Percentiles rank a stretch among this genome's conserved stretches.
Conservation (phyloP, 164 flowering plant species). For the Stephania cephalantha region DNA sequence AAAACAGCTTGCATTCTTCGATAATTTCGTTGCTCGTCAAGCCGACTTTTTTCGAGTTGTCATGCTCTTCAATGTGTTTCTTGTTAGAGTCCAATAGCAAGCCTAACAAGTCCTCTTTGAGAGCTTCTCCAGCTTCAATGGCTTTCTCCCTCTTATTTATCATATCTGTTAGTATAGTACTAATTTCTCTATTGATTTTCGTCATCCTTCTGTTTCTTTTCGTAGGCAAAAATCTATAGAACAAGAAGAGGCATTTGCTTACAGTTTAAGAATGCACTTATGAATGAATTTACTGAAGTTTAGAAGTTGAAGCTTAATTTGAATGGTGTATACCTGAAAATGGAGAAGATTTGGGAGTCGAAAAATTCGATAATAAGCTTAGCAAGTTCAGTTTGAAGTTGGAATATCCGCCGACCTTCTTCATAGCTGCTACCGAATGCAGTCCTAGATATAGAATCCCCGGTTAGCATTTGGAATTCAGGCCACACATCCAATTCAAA, state of each 20-base stretch:
- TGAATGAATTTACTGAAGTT: neutral
- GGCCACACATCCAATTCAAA: constrained; percentile 32
- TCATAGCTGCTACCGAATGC: constrained; percentile 39
- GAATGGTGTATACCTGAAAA: constrained; percentile 13
- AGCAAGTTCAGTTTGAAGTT: constrained; percentile 30
- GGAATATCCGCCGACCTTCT: constrained; percentile 36
- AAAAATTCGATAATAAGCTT: constrained; percentile 7
- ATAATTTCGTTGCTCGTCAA: constrained; percentile 15
- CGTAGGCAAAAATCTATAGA: constrained; percentile 3
- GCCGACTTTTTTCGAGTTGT: constrained; percentile 1
- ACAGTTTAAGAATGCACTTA: too few species aligned
- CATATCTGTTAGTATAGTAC: constrained; percentile 5
- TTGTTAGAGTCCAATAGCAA: constrained; percentile 19
- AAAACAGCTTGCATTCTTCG: constrained; percentile 20
- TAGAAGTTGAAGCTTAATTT: too few species aligned
- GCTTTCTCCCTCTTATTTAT: constrained; percentile 18
- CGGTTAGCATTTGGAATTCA: constrained; percentile 22
- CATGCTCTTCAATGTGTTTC: constrained; percentile 9
- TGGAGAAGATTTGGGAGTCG: constrained; percentile 6
- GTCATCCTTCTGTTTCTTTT: constrained; percentile 17
- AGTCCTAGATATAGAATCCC: constrained; percentile 31
- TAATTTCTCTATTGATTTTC: constrained; percentile 11
- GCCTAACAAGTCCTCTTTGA: constrained; percentile 17
- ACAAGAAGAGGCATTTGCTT: neutral
- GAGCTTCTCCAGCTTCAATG: constrained; percentile 6